Base-by-base conservation (phyloP, 148 eudicot genomes). In the Persicaria maculosa region DNA sequence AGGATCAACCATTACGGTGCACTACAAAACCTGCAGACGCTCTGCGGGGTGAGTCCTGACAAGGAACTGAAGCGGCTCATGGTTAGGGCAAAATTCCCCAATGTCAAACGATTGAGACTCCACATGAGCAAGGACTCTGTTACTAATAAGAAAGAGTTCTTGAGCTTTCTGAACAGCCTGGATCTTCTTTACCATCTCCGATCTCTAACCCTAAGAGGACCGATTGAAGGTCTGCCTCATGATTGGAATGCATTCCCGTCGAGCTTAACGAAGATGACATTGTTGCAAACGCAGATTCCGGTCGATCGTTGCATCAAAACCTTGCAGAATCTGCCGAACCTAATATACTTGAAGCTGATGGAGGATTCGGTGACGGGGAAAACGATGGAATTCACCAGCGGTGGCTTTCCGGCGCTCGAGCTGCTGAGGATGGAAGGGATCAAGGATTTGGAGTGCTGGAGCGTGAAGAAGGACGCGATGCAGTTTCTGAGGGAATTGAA, bases 11-110 rank as follows among this genome's bases (percentile, higher is more conserved):
- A 81, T 57, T 72, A 72, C 59, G 75, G 47, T 31, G 54, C 67
- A 12, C 77, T 81, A 5, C n/a, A 17, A 22, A 73, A 47, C 74
- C 81, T 81, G 22, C 79, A 50, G 44, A 81, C 81, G 68, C 77
- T 81, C 9, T 72, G 61, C 16, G 84, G 84, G 36, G 79, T 81
- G 11, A 47, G 65, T 5, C 61, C 81, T n/a, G 81, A 81, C 73
- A 78, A 44, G 64, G 72, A 53, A 47, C 9, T 81, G 57, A 81
- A 72, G 74, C 48, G 77, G 59, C 81, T 81, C 43, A 73, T 81
- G 84, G 79, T 81, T 15, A 78, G 73, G 58, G 84, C 81, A 31
- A 81, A 75, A 72, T 81, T 81, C 79, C 84, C 81, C 46, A 81
- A 78, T 52, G 53, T 81, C 7, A 78, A 31, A 16, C 67, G 62